These are phyloP conservation scores for Vigna radiata DNA, from an alignment of 306 rosid species.

Conservation along the genomic window DNA sequence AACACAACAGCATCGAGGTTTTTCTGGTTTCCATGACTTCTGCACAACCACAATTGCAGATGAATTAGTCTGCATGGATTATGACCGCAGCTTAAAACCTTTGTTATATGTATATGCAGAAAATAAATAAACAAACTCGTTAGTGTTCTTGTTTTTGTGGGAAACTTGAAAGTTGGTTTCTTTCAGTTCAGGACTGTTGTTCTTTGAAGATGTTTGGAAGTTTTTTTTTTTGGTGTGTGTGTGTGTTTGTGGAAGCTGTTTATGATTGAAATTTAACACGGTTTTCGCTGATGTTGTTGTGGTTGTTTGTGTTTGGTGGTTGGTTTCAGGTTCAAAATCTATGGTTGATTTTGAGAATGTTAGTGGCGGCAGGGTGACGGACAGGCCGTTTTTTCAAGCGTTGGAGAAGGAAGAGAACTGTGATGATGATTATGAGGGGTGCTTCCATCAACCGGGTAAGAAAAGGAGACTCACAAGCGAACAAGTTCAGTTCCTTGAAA, in stretches of 20 bases:
- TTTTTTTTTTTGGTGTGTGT: not conserved
- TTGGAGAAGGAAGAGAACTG: constrained; percentile 63
- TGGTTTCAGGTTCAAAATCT: constrained; percentile 66
- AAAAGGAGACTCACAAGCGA: constrained; percentile 76
- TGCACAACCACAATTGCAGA: not conserved
- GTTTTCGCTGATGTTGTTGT: not conserved
- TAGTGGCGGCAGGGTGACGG: constrained; percentile 49
- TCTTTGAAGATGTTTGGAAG: not conserved
- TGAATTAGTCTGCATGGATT: not conserved
- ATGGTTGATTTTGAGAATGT: constrained; percentile 67
- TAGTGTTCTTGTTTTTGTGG: not conserved
- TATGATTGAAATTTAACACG: constrained; percentile 35
- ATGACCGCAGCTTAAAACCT: not conserved
- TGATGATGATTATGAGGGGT: constrained; percentile 65
- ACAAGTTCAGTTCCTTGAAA: constrained; percentile 84
- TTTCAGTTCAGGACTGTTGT: not conserved
- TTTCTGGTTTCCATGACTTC: not conserved
- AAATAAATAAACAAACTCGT: not conserved
- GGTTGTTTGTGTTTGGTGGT: constrained; percentile 1
- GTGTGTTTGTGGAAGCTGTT: not conserved
- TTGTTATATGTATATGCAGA: not conserved
- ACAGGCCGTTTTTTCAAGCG: constrained; percentile 56
- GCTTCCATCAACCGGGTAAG: constrained; percentile 71
- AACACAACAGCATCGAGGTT: not conserved
- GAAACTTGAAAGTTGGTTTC: constrained; percentile 20